Evolutionary conservation across 495 filamentous ascomycete genomes (phyloP).

Genomic region (Aspergillus cristatus): DNA sequence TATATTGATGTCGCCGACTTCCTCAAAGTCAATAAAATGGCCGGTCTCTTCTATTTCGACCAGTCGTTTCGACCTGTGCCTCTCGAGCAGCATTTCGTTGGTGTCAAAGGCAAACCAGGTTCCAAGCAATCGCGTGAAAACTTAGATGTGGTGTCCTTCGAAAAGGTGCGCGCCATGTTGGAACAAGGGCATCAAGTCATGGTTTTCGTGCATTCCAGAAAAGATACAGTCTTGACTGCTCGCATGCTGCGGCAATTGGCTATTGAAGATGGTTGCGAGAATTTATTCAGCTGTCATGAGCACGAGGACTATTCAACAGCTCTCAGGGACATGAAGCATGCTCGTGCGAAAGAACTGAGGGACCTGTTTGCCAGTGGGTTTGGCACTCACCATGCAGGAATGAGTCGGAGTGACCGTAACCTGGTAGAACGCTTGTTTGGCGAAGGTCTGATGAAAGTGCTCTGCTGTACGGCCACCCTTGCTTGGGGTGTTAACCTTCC

Average conservation of each 20-base stretch:
- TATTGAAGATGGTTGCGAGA: slow-evolving; percentile 60
- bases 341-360: slow-evolving; percentile 72
- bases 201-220: slow-evolving; percentile 97
- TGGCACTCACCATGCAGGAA: slow-evolving; percentile 92
- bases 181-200: slow-evolving; percentile 85
- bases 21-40: slow-evolving; percentile 86
- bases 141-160: slow-evolving; percentile 73
- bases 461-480: slow-evolving; percentile 96
- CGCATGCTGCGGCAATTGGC: slow-evolving; percentile 82
- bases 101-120: slow-evolving; percentile 84
- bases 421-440: slow-evolving; percentile 84
- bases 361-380: slow-evolving; percentile 85
- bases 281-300: slow-evolving; percentile 64
- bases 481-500: slow-evolving; percentile 99
- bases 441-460: slow-evolving; percentile 82
- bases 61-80: slow-evolving; percentile 91
- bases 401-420: slow-evolving; percentile 88
- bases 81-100: slow-evolving; percentile 94
- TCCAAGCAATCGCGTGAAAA: slow-evolving; percentile 75
- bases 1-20: slow-evolving; percentile 96
- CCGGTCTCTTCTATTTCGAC: slow-evolving; percentile 95
- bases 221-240: slow-evolving; percentile 85
- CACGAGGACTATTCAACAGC: slow-evolving; percentile 65
- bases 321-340: slow-evolving; percentile 70
- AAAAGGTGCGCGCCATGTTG: slow-evolving; percentile 94